Percentiles rank a stretch among this genome's conserved stretches.
These are phyloP conservation scores for Penstemon newberryi DNA, from an alignment of 257 asterid genomes.

Conservation along the genomic window DNA sequence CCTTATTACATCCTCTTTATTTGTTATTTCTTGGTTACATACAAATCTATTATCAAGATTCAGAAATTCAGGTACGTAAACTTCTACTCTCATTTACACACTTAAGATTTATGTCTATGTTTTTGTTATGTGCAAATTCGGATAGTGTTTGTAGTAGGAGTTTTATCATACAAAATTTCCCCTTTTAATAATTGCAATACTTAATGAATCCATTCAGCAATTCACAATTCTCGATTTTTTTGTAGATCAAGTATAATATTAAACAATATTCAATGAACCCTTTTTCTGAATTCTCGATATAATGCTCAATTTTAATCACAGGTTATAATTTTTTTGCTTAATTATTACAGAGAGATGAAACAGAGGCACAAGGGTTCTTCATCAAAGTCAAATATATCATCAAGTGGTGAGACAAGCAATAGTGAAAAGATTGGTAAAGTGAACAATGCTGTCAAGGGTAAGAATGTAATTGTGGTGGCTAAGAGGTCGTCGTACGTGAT, in stretches of 20 bases:
- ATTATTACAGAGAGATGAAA: slow-evolving; percentile 47
- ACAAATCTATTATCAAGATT: slow-evolving; percentile 19
- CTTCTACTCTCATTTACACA: neutral
- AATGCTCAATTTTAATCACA: slow-evolving; percentile 8
- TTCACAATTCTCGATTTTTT: neutral
- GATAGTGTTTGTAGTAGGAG: neutral
- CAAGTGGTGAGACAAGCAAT: slow-evolving; percentile 28
- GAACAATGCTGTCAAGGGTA: slow-evolving; percentile 26
- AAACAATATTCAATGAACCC: neutral
- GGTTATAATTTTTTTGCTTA: slow-evolving; percentile 24
- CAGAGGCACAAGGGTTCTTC: slow-evolving; percentile 50
- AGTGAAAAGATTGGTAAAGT: slow-evolving; percentile 28
- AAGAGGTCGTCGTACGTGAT: slow-evolving; percentile 69
- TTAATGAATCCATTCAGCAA: no score
- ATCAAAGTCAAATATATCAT: slow-evolving; percentile 37
- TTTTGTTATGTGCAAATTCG: neutral
- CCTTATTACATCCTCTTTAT: neutral
- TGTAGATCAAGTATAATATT: no score
- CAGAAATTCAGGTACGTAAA: slow-evolving; percentile 23
- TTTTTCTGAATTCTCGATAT: neutral
- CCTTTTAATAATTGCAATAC: neutral
- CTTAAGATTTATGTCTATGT: neutral
- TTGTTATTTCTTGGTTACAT: slow-evolving; percentile 14
- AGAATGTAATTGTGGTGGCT: slow-evolving; percentile 45
- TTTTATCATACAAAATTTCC: slow-evolving; percentile 9